A percentile compares a stretch with the other conserved stretches of the same genome.
Conservation (phyloP, 106 monocot genomes). For the Phalaenopsis equestris region DNA sequence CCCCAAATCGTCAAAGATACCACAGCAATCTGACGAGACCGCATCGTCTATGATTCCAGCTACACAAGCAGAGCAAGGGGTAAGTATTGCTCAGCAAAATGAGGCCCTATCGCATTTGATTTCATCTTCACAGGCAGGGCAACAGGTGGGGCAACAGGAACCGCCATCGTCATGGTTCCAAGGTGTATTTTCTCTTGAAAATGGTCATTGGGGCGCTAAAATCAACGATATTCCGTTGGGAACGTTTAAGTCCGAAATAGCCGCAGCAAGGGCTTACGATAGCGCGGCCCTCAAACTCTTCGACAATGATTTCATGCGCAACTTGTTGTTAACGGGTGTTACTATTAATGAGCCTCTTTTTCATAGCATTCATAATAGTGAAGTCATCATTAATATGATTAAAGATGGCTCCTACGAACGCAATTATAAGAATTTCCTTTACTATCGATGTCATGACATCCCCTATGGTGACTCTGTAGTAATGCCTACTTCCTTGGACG, state of each 20-base stretch:
- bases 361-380: slow-evolving; percentile 13
- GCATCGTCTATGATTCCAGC: too few species aligned
- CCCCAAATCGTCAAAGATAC: too few species aligned
- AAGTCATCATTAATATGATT: slow-evolving; percentile 24
- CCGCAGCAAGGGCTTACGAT: slow-evolving; percentile 25
- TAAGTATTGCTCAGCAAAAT: too few species aligned
- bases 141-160: too few species aligned
- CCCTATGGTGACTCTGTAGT: background rate
- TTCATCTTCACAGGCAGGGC: too few species aligned
- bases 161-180: slow-evolving; percentile 4
- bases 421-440: slow-evolving; percentile 5
- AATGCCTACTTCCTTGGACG: background rate
- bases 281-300: slow-evolving; percentile 25
- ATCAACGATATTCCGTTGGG: slow-evolving; percentile 25
- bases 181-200: slow-evolving; percentile 26
- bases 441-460: too few species aligned
- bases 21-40: too few species aligned
- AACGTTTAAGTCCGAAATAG: slow-evolving; percentile 21
- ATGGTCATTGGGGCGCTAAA: slow-evolving; percentile 32
- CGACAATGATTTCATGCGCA: slow-evolving; percentile 13
- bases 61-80: too few species aligned
- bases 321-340: slow-evolving; percentile 11
- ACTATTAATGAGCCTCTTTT: slow-evolving; percentile 15
- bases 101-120: too few species aligned
- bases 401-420: slow-evolving; percentile 16